Percentiles rank a stretch among this genome's conserved stretches.
phyloP scores from a whole-genome alignment of 1,284 basidiomycete genomes.

The Marasmius oreades region DNA sequence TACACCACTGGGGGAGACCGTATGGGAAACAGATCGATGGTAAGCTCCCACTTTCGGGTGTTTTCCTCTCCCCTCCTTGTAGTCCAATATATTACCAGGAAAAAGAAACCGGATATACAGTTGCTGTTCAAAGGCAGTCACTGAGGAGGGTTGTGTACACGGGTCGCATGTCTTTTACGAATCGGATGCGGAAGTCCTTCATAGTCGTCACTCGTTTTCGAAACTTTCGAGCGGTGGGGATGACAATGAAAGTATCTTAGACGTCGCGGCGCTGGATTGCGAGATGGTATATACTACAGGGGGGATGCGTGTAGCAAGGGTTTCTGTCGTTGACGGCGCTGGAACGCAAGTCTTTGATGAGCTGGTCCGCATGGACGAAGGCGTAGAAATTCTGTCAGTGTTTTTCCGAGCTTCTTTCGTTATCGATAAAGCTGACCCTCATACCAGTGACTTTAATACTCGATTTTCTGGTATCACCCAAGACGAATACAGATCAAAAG shows the following conservation, averaged over 20 bases:
- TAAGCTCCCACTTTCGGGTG: conserved; percentile 26
- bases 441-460: conserved; percentile 79
- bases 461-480: conserved; percentile 84
- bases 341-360: conserved; percentile 80
- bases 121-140: conserved; percentile 61
- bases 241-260: conserved; percentile 44
- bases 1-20: conserved; percentile 81
- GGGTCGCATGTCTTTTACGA: conserved; percentile 81
- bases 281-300: conserved; percentile 93
- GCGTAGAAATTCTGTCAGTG: conserved; percentile 73
- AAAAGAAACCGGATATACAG: conserved; percentile 61
- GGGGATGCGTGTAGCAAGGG: conserved; percentile 82
- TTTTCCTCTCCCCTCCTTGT: conserved; percentile 15
- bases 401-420: not conserved
- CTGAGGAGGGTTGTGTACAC: conserved; percentile 60
- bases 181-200: conserved; percentile 62
- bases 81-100: conserved; percentile 40
- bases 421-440: conserved; percentile 10
- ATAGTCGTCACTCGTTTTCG: conserved; percentile 73
- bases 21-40: conserved; percentile 57
- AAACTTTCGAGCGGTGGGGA: conserved; percentile 33
- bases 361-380: conserved; percentile 74
- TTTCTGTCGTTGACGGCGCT: conserved; percentile 79
- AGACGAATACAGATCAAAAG: conserved; percentile 50
- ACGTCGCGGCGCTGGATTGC: conserved; percentile 83